Conservation (phyloP, 192 early-diverging fungal species). For the Coemansia sp. region DNA sequence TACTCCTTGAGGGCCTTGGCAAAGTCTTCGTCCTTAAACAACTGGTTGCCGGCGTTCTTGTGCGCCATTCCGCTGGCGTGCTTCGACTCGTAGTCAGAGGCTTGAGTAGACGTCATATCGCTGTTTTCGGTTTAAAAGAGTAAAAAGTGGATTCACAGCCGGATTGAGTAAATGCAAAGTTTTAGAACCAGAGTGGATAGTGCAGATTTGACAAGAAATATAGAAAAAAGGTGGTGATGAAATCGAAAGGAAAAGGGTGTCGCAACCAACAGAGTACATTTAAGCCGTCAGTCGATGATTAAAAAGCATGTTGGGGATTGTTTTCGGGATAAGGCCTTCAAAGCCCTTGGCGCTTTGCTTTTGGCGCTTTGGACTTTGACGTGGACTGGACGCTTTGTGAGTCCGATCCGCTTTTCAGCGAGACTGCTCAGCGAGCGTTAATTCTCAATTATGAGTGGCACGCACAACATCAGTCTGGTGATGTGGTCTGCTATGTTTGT, state of each 20-base stretch:
- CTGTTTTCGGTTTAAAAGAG: conserved; percentile 1
- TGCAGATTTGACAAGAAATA: not conserved
- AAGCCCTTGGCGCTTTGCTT: not conserved
- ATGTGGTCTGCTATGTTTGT: conserved; percentile 2
- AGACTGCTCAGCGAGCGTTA: not conserved
- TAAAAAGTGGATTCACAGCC: not conserved
- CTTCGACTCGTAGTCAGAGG: conserved; percentile 24
- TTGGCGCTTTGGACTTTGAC: conserved; percentile 1
- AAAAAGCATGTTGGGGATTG: not conserved
- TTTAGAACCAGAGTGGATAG: not conserved
- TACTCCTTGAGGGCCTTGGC: conserved; percentile 38
- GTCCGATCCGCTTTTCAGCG: not conserved
- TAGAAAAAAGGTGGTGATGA: not conserved
- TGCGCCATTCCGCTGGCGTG: conserved; percentile 27
- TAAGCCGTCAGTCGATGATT: not conserved
- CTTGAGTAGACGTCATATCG: conserved; percentile 1
- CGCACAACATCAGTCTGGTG: not conserved
- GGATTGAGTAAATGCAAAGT: not conserved
- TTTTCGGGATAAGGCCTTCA: too few species aligned
- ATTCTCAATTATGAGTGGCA: not conserved
- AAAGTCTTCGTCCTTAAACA: conserved; percentile 37
- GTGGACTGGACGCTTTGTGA: not conserved
- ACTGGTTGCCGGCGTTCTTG: conserved; percentile 36
- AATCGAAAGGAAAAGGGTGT: not conserved
- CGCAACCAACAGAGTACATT: not conserved